These are phyloP conservation scores for Quercus agrifolia DNA, from an alignment of 306 rosid genomes.

Conservation along the genomic window DNA sequence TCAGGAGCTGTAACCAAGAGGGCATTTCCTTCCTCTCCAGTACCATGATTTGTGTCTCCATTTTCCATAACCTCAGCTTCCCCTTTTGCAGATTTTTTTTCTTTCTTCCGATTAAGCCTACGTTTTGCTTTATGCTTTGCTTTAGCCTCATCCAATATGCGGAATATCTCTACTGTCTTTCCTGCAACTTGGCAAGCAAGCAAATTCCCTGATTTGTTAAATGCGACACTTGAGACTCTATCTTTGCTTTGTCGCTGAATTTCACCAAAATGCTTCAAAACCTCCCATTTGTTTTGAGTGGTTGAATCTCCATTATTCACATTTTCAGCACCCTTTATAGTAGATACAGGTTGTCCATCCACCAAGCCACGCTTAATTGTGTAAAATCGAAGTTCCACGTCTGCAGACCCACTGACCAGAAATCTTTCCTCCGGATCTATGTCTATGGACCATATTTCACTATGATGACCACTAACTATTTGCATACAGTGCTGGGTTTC, in stretches of 20 bases:
- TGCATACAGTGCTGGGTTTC: slow-evolving; percentile 98
- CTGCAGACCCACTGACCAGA: slow-evolving; percentile 88
- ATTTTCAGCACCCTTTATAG: slow-evolving; percentile 23
- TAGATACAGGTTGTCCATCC: slow-evolving; percentile 35
- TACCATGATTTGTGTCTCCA: slow-evolving; percentile 37
- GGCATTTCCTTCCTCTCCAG: slow-evolving; percentile 40
- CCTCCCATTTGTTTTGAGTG: slow-evolving; percentile 62
- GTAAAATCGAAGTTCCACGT: slow-evolving; percentile 80
- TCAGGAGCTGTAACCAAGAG: slow-evolving; percentile 55
- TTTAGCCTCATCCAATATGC: slow-evolving; percentile 77
- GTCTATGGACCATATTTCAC: slow-evolving; percentile 93
- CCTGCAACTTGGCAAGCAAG: slow-evolving; percentile 95
- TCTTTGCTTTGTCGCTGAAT: slow-evolving; percentile 74
- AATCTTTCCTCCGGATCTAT: slow-evolving; percentile 68
- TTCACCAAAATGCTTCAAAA: slow-evolving; percentile 82
- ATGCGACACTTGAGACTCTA: slow-evolving; percentile 81
- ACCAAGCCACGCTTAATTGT: slow-evolving; percentile 46
- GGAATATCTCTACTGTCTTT: slow-evolving; percentile 72
- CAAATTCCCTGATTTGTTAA: slow-evolving; percentile 76
- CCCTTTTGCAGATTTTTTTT: slow-evolving; percentile 67
- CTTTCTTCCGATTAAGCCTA: slow-evolving; percentile 78
- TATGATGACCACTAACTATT: slow-evolving; percentile 88
- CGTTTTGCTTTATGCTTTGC: slow-evolving; percentile 86
- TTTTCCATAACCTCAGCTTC: slow-evolving; percentile 36
- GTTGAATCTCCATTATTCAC: slow-evolving; percentile 38